Base-by-base conservation (phyloP, 2,329 filamentous ascomycete genomes). In the Blastomyces emzantsi region DNA sequence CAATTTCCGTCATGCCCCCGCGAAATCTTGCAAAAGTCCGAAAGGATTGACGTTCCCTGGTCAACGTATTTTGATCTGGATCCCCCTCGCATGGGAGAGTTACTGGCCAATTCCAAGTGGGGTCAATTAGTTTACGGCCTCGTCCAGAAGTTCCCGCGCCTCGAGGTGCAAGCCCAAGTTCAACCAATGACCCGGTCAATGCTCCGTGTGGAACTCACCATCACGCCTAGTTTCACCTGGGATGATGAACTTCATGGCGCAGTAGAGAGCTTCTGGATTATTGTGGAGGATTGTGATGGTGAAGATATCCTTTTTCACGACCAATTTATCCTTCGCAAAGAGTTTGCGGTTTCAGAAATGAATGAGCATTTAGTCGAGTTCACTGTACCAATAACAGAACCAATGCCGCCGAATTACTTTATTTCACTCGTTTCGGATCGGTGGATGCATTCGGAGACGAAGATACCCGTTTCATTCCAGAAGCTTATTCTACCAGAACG, bases 341-440 rank as follows among this genome's bases (percentile, higher is more conserved):
- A 96, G 66, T 97, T 96, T 72, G 92, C 92, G 4, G 80, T 86
- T 65, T 83, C 88, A 0, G 93, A 97, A 71, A 85, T 88, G 74
- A 97, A 93, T 67, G 93, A 97, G 78, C 94, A 99, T 76, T 78
- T 97, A 13, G 89, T 99, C 36, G 94, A 99, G 69, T 94, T 99
- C 70, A 97, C 93, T 0, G 93, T 97, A 2, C 90, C 94, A 0
- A 96, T 99, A 69, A 92, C 91, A 0, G 94, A 99, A 69, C 95
- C 95, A 0, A 96, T 97, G 90, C 94, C 94, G 17, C 94, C 95
- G 0, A 96, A 99, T 75, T 99, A 99, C 79, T 99, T 99, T 78
- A 91, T 99, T 70, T 94, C 92, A 0, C 85, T 99, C 49, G 79
- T 97, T 25, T 97, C 93, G 3, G 94, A 99, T 75, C 84, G 94